Percentiles rank a stretch among this genome's conserved stretches.
Conservation (phyloP, 2,329 filamentous ascomycete genomes). For the Alternaria incomplexa region DNA sequence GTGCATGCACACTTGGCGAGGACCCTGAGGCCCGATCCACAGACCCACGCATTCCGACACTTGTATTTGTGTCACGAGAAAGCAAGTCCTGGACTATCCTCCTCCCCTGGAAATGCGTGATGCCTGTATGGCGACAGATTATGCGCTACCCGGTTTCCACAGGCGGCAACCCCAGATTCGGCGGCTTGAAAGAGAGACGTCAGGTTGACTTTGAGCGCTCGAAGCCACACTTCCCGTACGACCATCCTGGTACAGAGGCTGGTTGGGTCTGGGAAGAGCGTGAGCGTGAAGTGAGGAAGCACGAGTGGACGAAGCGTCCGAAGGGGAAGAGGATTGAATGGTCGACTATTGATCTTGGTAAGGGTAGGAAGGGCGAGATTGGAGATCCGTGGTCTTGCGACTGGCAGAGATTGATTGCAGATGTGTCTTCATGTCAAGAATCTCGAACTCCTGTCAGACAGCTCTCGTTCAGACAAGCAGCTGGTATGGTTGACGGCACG, state of each 20-base stretch:
- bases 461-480: constrained; percentile 40
- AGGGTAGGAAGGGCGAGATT: constrained; percentile 78
- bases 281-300: constrained; percentile 65
- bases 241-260: constrained; percentile 79
- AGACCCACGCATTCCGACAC: constrained; percentile 79
- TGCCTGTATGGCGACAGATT: constrained; percentile 82
- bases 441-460: constrained; percentile 32
- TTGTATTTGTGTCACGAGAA: constrained; percentile 68
- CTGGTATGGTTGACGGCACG: constrained; percentile 10
- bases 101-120: constrained; percentile 88
- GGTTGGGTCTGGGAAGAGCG: constrained; percentile 79
- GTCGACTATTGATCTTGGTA: constrained; percentile 74
- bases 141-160: constrained; percentile 81
- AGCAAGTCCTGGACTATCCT: constrained; percentile 76
- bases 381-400: constrained; percentile 84
- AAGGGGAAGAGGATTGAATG: constrained; percentile 82
- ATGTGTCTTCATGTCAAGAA: not conserved
- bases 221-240: constrained; percentile 82
- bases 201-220: constrained; percentile 84
- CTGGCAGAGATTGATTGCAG: constrained; percentile 71
- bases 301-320: constrained; percentile 76
- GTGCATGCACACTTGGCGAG: constrained; percentile 66
- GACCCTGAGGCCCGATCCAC: constrained; percentile 62
- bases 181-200: constrained; percentile 77
- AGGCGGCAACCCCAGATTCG: constrained; percentile 81